A percentile compares a stretch with the other conserved stretches of the same genome.
Conservation (phyloP, 306 rosid species). For the Vachellia pachyceras region DNA sequence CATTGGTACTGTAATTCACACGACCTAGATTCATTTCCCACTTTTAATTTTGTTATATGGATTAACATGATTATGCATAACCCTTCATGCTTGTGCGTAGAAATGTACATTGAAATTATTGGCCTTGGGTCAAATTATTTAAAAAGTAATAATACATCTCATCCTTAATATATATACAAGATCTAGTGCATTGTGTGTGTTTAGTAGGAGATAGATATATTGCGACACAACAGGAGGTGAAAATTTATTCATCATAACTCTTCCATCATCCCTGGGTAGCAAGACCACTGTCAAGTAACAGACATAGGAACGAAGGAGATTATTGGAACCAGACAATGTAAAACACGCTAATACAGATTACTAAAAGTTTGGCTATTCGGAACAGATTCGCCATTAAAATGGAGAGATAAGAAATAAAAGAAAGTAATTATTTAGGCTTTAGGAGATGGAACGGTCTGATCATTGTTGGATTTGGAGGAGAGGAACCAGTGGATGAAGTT, state of each 20-base stretch:
- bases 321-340: not conserved
- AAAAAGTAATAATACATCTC: too few relatives aligned
- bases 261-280: not conserved
- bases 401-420: too few relatives aligned
- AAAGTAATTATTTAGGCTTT: too few relatives aligned
- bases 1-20: too few relatives aligned
- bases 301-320: not conserved
- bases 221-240: not conserved
- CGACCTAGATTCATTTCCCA: too few relatives aligned
- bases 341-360: not conserved
- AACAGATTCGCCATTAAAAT: not conserved
- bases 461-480: conserved; percentile 32
- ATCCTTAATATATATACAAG: too few relatives aligned
- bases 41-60: too few relatives aligned
- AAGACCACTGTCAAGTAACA: not conserved
- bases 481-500: conserved; percentile 37
- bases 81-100: too few relatives aligned
- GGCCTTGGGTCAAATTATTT: too few relatives aligned
- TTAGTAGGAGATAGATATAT: not conserved
- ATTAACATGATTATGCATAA: too few relatives aligned
- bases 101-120: too few relatives aligned
- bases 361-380: not conserved
- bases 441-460: not conserved
- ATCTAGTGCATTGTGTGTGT: too few relatives aligned
- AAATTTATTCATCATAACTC: not conserved